Conservation (phyloP, 2,329 filamentous ascomycete species). For the Sclerotinia nivalis region DNA sequence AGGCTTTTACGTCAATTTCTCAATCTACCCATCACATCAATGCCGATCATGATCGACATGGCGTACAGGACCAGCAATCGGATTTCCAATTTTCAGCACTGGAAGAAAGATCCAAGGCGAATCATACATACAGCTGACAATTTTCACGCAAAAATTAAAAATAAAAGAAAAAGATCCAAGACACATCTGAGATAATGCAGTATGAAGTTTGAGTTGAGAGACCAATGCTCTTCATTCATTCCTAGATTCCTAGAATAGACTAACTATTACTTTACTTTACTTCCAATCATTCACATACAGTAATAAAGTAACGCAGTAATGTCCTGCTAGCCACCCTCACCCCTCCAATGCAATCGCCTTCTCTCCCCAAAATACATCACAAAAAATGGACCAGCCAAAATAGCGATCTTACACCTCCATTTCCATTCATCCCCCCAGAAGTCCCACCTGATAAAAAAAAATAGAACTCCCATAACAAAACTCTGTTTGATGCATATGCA, state of each 20-base stretch:
- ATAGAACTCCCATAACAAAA: not conserved
- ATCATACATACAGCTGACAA: not conserved
- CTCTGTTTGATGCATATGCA: slow-evolving; percentile 8
- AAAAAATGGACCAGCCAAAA: slow-evolving; percentile 15
- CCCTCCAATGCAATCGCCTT: not conserved
- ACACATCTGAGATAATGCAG: not conserved
- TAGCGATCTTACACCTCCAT: slow-evolving; percentile 1
- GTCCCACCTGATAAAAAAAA: not conserved
- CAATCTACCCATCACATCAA: not conserved
- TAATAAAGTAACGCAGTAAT: slow-evolving; percentile 8
- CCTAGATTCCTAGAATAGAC: slow-evolving; percentile 1
- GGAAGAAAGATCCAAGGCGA: slow-evolving; percentile 2
- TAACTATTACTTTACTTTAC: slow-evolving; percentile 8
- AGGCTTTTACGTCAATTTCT: slow-evolving; percentile 6
- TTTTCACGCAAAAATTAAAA: not conserved
- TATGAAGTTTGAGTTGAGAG: not conserved
- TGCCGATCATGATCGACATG: slow-evolving; percentile 6
- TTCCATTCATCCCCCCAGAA: not conserved
- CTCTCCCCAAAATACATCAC: not conserved
- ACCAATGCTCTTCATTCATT: slow-evolving; percentile 9
- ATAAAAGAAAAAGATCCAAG: not conserved
- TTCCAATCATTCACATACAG: not conserved
- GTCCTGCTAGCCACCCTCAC: not conserved
- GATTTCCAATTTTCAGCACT: not conserved
- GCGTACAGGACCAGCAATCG: slow-evolving; percentile 1